Conservation (phyloP, 1,139 yeast genomes). For the Debaryomyces sp. region DNA sequence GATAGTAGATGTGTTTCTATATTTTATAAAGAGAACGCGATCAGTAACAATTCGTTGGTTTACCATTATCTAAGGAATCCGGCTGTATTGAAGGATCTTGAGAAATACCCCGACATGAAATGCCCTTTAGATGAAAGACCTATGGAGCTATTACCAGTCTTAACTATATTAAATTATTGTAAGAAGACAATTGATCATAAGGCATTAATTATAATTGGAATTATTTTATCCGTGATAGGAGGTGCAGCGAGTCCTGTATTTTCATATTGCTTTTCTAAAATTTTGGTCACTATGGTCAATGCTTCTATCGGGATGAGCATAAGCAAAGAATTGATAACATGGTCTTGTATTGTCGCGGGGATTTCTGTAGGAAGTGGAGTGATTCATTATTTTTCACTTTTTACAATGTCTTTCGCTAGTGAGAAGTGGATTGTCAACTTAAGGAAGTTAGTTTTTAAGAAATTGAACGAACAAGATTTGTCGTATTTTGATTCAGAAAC, state of each 20-base stretch:
- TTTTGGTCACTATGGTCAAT: conserved; percentile 59
- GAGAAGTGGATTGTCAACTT: conserved; percentile 68
- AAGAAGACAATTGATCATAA: conserved; percentile 35
- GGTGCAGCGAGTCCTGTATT: conserved; percentile 77
- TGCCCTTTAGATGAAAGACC: conserved; percentile 11
- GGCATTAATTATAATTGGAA: conserved; percentile 49
- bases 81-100: conserved; percentile 26
- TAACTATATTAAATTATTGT: conserved; percentile 39
- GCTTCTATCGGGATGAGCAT: conserved; percentile 32
- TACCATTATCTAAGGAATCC: conserved; percentile 28
- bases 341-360: conserved; percentile 69
- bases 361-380: conserved; percentile 66
- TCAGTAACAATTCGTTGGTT: neutral
- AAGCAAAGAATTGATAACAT: conserved; percentile 43
- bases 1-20: neutral
- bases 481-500: conserved; percentile 50
- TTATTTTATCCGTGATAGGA: conserved; percentile 52
- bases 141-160: conserved; percentile 27
- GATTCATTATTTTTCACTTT: conserved; percentile 52
- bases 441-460: conserved; percentile 52
- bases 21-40: neutral
- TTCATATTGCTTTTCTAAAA: conserved; percentile 73
- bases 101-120: conserved; percentile 11
- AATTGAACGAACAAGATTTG: conserved; percentile 55
- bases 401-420: conserved; percentile 56